Conservation (phyloP, 1,284 basidiomycete species). For the Boletus semigastroideus region DNA sequence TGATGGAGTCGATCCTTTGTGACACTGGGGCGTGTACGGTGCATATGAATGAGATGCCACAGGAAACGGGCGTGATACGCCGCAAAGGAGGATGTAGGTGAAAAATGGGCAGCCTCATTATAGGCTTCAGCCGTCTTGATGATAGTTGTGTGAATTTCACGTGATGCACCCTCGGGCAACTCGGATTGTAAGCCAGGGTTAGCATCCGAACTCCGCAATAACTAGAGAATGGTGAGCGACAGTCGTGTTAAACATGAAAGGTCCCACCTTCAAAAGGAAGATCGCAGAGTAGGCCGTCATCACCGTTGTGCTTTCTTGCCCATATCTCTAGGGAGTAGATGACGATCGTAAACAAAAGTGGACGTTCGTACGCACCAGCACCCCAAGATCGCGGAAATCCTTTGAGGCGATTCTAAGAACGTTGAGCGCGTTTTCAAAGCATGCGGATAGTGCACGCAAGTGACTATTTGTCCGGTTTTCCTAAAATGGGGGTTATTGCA, state of each 20-base stretch:
- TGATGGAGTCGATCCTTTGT: constrained; percentile 36
- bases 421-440: constrained; percentile 69
- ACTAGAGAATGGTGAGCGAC: constrained; percentile 38
- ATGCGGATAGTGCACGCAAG: constrained; percentile 65
- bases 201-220: constrained; percentile 61
- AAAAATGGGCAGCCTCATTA: constrained; percentile 60
- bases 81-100: constrained; percentile 59
- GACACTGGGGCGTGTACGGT: constrained; percentile 48
- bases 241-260: not conserved
- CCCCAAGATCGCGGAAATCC: constrained; percentile 70
- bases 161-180: constrained; percentile 53
- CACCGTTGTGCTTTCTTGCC: constrained; percentile 76
- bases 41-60: constrained; percentile 61
- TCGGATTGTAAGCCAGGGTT: constrained; percentile 46
- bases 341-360: not conserved
- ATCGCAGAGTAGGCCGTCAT: constrained; percentile 85
- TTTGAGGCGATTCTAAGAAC: constrained; percentile 66
- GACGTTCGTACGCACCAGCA: constrained; percentile 56
- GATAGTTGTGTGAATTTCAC: constrained; percentile 65
- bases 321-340: constrained; percentile 56
- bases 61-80: constrained; percentile 76
- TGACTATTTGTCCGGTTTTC: constrained; percentile 54
- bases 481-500: constrained; percentile 24
- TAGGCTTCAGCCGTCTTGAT: constrained; percentile 72
- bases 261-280: constrained; percentile 65